Evolutionary conservation across 768 basidiomycete genomes (phyloP).

Genomic region (Russula sp.): DNA sequence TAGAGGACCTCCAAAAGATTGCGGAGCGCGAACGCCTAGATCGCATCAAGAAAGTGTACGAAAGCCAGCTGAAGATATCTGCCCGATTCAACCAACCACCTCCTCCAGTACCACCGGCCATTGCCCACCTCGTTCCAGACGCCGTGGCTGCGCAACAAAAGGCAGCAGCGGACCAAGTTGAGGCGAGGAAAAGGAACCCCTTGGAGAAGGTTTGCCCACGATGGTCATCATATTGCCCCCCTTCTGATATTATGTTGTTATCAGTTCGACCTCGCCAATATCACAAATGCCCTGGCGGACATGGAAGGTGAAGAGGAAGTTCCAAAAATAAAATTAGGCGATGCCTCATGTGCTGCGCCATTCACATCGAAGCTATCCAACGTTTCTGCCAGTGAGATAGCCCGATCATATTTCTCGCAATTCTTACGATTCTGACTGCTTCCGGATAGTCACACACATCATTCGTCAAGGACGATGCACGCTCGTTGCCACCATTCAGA

Average conservation of each 20-base stretch:
- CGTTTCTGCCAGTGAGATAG: conserved; percentile 83
- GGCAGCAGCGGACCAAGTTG: conserved; percentile 61
- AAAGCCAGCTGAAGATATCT: conserved; percentile 89
- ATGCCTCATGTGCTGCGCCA: conserved; percentile 96
- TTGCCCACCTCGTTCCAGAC: conserved; percentile 86
- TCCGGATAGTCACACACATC: conserved; percentile 78
- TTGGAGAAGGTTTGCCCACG: conserved; percentile 73
- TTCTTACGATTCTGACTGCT: neutral
- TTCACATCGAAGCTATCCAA: conserved; percentile 99
- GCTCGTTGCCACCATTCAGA: conserved; percentile 96
- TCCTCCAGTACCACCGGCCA: conserved; percentile 85
- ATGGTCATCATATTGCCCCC: conserved; percentile 3
- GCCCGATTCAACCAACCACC: conserved; percentile 89
- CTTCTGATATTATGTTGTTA: conserved; percentile 21
- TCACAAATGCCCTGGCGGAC: conserved; percentile 83
- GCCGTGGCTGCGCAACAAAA: conserved; percentile 86
- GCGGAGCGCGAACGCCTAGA: conserved; percentile 89
- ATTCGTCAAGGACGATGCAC: conserved; percentile 99
- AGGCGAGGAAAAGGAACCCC: conserved; percentile 76
- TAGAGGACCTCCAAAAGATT: conserved; percentile 89
- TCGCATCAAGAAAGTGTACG: conserved; percentile 94
- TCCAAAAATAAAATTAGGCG: conserved; percentile 98
- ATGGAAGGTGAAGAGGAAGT: conserved; percentile 95
- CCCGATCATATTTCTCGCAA: conserved; percentile 3
- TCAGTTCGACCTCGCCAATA: conserved; percentile 73